These are phyloP conservation scores for Conticribra weissflogii DNA, from an alignment of 108 stramenopile genomes.

Conservation along the genomic window DNA sequence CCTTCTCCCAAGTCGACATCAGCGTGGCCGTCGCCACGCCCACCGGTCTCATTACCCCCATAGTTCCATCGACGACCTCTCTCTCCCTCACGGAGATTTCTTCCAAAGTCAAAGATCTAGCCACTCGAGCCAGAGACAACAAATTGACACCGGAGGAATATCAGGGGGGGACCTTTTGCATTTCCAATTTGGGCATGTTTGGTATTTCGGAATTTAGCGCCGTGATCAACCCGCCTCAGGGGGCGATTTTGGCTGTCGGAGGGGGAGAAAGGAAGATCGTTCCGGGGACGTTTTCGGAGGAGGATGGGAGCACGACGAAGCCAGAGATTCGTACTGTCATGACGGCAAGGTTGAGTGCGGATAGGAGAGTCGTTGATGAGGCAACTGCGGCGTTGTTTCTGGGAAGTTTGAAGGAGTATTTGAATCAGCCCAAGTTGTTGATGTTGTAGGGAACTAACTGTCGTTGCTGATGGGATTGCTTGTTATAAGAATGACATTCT, in stretches of 20 bases:
- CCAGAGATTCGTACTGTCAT: conserved; percentile 74
- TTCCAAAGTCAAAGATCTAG: conserved; percentile 84
- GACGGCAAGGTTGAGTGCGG: conserved; percentile 96
- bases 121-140: conserved; percentile 76
- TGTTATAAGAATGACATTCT: no score
- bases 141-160: conserved; percentile 95
- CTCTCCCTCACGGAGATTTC: conserved; percentile 89
- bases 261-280: conserved; percentile 87
- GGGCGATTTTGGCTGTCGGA: conserved; percentile 97
- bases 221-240: conserved; percentile 99
- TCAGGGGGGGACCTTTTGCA: conserved; percentile 97
- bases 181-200: conserved; percentile 99
- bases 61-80: conserved; percentile 84
- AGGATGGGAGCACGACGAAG: conserved; percentile 43
- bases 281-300: conserved; percentile 60
- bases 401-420: conserved; percentile 88
- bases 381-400: conserved; percentile 94
- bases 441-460: conserved; percentile 91
- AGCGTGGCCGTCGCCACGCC: conserved; percentile 98
- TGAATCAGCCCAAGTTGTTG: conserved; percentile 90
- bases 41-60: conserved; percentile 94
- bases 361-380: conserved; percentile 98
- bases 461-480: no score
- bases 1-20: conserved; percentile 89
- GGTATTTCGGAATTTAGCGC: conserved; percentile 97